Conservation (phyloP, 768 basidiomycete genomes). For the Pholiota conissans region DNA sequence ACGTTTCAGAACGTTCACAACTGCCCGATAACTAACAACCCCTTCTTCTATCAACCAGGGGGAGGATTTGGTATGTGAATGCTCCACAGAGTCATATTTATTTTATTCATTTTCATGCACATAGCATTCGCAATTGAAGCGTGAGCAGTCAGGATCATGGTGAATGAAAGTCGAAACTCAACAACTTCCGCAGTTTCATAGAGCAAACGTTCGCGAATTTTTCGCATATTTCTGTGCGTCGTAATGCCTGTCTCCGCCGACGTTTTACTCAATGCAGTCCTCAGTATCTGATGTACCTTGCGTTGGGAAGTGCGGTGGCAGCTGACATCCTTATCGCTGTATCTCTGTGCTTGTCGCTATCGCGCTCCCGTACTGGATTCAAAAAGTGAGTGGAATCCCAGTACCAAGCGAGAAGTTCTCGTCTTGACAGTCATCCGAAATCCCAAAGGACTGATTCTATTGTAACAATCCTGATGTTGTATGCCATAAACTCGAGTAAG, state of each 20-base stretch:
- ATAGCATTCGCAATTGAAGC: constrained; percentile 29
- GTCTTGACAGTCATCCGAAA: neutral
- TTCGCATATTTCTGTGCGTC: constrained; percentile 26
- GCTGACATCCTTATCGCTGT: constrained; percentile 44
- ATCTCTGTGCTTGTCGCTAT: constrained; percentile 45
- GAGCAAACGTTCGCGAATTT: constrained; percentile 26
- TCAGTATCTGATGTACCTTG: constrained; percentile 30
- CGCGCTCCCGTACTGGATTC: constrained; percentile 51
- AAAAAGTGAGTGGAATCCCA: constrained; percentile 31
- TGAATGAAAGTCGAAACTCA: neutral
- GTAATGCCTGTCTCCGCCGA: neutral
- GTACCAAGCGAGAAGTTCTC: neutral
- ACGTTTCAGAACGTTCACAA: neutral
- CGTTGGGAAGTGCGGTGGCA: constrained; percentile 34
- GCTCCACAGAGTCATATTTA: neutral
- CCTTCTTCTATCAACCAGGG: neutral
- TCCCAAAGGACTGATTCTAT: constrained; percentile 42
- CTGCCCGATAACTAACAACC: neutral
- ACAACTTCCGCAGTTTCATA: constrained; percentile 18
- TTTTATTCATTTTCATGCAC: neutral
- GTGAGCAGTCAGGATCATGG: constrained; percentile 17
- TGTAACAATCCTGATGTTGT: constrained; percentile 44
- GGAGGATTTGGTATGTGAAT: constrained; percentile 8
- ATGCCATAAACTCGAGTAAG: constrained; percentile 51
- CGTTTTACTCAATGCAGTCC: neutral